A percentile compares a stretch with the other conserved stretches of the same genome.
phyloP scores from a whole-genome alignment of 257 asterid species.

The Hygrophila difformis region DNA sequence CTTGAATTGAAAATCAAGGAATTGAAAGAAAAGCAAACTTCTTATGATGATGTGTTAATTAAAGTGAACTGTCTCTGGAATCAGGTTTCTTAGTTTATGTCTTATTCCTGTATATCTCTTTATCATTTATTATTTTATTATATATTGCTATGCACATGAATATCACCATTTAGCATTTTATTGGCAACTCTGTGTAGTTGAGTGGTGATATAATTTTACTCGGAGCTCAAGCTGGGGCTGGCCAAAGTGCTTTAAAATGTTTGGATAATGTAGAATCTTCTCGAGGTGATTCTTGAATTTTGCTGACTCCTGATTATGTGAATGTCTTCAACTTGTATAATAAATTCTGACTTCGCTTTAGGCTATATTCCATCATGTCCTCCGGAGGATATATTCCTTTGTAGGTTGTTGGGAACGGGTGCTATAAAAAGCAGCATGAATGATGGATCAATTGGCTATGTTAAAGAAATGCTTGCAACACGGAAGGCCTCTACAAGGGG shows the following conservation, averaged over 20 bases:
- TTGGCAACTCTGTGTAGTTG: slow-evolving; percentile 40
- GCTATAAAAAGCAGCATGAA: slow-evolving; percentile 26
- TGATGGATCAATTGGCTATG: slow-evolving; percentile 35
- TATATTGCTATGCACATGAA: slow-evolving; percentile 9
- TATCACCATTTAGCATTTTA: slow-evolving; percentile 15
- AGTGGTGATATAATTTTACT: slow-evolving; percentile 69
- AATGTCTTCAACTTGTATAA: slow-evolving; percentile 7
- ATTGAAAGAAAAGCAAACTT: slow-evolving; percentile 60
- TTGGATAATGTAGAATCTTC: slow-evolving; percentile 52
- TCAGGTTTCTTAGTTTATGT: slow-evolving; percentile 50
- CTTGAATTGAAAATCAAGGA: slow-evolving; percentile 71
- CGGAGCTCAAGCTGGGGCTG: slow-evolving; percentile 64
- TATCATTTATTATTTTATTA: no score
- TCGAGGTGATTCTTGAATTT: slow-evolving; percentile 46
- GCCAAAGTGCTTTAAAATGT: slow-evolving; percentile 38
- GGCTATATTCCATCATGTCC: slow-evolving; percentile 80
- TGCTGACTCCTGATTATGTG: slow-evolving; percentile 3
- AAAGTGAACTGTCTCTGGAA: slow-evolving; percentile 77
- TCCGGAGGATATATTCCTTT: slow-evolving; percentile 76
- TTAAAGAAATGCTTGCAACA: slow-evolving; percentile 51
- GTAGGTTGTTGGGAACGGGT: slow-evolving; percentile 57
- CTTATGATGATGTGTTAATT: slow-evolving; percentile 62
- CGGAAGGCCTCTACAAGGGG: slow-evolving; percentile 66
- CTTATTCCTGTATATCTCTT: no score
- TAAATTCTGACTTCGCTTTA: slow-evolving; percentile 26